These are phyloP conservation scores for Neoarthrinium moseri DNA, from an alignment of 2,329 filamentous ascomycete species.

Conservation along the genomic window DNA sequence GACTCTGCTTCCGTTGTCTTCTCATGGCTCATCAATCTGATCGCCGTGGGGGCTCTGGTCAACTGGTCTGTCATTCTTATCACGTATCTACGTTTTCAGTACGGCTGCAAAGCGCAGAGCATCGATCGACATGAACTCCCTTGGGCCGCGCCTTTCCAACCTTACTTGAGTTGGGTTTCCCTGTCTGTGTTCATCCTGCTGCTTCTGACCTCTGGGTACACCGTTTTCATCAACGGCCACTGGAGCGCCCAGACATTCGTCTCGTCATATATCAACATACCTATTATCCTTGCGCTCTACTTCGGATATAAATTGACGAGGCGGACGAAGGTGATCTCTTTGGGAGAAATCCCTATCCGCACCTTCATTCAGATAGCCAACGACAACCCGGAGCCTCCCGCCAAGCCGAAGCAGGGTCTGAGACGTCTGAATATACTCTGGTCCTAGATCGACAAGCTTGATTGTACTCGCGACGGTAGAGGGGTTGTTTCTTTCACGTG, in stretches of 20 bases:
- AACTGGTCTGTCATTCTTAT: conserved; percentile 23
- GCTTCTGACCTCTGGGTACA: conserved; percentile 26
- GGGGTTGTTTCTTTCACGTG: too few species aligned
- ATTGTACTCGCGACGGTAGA: too few species aligned
- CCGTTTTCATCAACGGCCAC: conserved; percentile 28
- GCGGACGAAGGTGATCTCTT: conserved; percentile 7
- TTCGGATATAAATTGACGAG: conserved; percentile 16
- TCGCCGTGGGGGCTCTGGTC: conserved; percentile 20
- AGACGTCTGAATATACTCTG: conserved; percentile 9
- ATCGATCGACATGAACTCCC: conserved; percentile 23
- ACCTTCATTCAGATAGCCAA: conserved; percentile 10
- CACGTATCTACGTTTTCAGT: conserved; percentile 22
- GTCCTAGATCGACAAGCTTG: background rate
- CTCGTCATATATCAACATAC: conserved; percentile 36
- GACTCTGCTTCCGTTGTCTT: conserved; percentile 22
- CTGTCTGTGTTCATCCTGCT: conserved; percentile 20
- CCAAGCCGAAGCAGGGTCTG: conserved; percentile 7
- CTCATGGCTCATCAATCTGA: conserved; percentile 25
- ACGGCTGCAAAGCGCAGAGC: conserved; percentile 21
- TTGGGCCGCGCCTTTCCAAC: conserved; percentile 25
- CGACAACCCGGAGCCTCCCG: conserved; percentile 10
- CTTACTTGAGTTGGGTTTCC: conserved; percentile 23
- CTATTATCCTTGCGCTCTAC: conserved; percentile 17
- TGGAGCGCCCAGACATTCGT: conserved; percentile 29
- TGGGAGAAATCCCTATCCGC: conserved; percentile 9